phyloP scores from a whole-genome alignment of 257 asterid species.

The Forsythia viridissima region DNA sequence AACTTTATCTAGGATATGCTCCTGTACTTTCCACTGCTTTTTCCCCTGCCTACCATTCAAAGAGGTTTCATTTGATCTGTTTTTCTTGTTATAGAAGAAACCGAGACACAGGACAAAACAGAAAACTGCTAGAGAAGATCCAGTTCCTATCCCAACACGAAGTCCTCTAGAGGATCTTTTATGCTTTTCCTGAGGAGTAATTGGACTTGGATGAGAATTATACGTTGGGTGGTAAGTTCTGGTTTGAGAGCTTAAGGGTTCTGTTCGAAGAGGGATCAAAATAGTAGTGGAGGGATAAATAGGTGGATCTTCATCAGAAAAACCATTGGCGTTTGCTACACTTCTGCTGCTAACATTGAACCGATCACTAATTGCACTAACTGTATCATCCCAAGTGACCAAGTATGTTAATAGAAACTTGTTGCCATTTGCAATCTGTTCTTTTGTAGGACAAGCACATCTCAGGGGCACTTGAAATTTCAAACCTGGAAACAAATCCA shows the following conservation, averaged over 20 bases:
- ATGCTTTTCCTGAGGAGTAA: constrained; percentile 5
- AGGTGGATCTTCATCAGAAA: constrained; percentile 30
- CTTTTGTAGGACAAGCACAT: constrained; percentile 66
- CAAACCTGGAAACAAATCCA: constrained; percentile 27
- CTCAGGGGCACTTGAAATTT: constrained; percentile 56
- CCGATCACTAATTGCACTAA: constrained; percentile 33
- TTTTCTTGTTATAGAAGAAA: constrained; percentile 25
- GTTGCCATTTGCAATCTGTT: constrained; percentile 42
- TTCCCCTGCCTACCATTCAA: constrained; percentile 13
- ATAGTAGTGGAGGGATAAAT: constrained; percentile 62
- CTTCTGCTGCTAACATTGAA: constrained; percentile 40
- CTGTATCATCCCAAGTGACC: constrained; percentile 38
- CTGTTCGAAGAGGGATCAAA: constrained; percentile 47
- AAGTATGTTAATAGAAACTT: constrained; percentile 53
- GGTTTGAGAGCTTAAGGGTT: constrained; percentile 39
- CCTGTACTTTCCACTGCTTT: constrained; percentile 27
- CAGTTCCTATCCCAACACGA: constrained; percentile 46
- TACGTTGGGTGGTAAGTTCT: constrained; percentile 1
- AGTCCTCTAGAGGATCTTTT: constrained; percentile 30
- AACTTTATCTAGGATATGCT: constrained; percentile 37
- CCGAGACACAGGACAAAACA: constrained; percentile 33
- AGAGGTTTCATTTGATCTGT: background rate
- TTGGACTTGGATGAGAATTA: background rate
- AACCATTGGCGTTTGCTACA: constrained; percentile 53
- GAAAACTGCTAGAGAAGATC: constrained; percentile 46